Evolutionary conservation across 23 red algal species (phyloP).

Genomic region (Gracilaria caudata): DNA sequence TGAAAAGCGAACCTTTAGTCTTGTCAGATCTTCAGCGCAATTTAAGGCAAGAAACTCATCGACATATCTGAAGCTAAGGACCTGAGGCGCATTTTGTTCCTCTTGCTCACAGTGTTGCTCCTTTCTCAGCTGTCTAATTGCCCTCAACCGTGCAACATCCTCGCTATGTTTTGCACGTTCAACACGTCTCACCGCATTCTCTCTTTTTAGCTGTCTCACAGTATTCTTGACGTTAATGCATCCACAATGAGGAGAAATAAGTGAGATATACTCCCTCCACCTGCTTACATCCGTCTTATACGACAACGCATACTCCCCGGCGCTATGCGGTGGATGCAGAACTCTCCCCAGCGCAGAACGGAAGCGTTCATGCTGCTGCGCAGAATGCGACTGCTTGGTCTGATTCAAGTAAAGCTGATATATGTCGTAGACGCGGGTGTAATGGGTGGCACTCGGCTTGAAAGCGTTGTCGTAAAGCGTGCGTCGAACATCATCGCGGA

Average conservation of each 20-base stretch:
- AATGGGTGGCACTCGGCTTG: conserved; percentile 35
- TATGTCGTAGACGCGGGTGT: conserved; percentile 39
- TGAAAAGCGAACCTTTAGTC: conserved; percentile 45
- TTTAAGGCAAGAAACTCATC: conserved; percentile 67
- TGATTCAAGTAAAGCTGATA: conserved; percentile 43
- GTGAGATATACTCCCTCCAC: conserved; percentile 47
- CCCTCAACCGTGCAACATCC: conserved; percentile 1
- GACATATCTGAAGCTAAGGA: conserved; percentile 69
- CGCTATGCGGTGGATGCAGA: conserved; percentile 34
- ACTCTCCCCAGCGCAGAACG: conserved; percentile 66
- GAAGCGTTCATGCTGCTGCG: conserved; percentile 41
- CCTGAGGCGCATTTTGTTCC: not conserved
- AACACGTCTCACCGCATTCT: conserved; percentile 21
- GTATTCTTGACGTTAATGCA: conserved; percentile 24
- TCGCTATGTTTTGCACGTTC: conserved; percentile 36
- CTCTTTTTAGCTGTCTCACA: conserved; percentile 7
- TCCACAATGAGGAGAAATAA: conserved; percentile 13
- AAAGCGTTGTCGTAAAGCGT: conserved; percentile 39
- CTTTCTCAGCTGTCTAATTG: conserved; percentile 16
- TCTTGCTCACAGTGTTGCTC: conserved; percentile 15
- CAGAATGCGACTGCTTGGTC: conserved; percentile 11
- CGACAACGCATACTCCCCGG: conserved; percentile 46
- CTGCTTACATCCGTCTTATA: conserved; percentile 32
- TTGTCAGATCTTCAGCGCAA: conserved; percentile 62
- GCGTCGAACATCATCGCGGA: conserved; percentile 59